These are phyloP conservation scores for Coemansia biformis DNA, from an alignment of 192 early-diverging fungal genomes.

Conservation along the genomic window DNA sequence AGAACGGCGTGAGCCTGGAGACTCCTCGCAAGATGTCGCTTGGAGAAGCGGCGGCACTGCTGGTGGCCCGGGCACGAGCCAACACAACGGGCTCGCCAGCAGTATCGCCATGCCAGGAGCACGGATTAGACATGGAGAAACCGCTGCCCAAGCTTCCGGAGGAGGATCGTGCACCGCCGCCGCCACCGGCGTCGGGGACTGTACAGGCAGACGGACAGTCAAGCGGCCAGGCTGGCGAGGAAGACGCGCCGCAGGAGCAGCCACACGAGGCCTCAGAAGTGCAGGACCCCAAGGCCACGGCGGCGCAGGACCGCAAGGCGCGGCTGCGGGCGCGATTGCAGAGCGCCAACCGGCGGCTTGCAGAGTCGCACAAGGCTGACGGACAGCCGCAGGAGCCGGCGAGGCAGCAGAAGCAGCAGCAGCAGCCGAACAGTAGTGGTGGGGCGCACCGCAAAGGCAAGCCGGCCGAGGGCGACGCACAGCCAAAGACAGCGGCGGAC, in stretches of 20 bases:
- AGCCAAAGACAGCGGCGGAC: too few relatives aligned
- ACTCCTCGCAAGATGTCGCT: too few relatives aligned
- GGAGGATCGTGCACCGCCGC: background rate
- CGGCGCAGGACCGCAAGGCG: slow-evolving; percentile 23
- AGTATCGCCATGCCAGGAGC: background rate
- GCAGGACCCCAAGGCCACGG: background rate
- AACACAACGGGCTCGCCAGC: background rate
- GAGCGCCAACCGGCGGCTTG: slow-evolving; percentile 26
- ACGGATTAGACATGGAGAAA: slow-evolving; percentile 15
- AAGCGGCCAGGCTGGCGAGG: too few relatives aligned
- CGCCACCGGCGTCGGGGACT: background rate
- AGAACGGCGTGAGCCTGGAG: too few relatives aligned
- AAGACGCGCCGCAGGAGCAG: background rate
- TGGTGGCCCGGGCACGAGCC: background rate
- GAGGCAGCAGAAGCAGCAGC: slow-evolving; percentile 6
- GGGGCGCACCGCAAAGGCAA: background rate
- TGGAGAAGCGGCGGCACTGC: too few relatives aligned
- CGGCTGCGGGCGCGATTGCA: slow-evolving; percentile 31
- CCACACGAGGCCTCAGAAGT: background rate
- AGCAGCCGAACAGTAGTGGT: background rate
- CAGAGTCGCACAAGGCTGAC: slow-evolving; percentile 19
- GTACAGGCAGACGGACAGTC: too few relatives aligned
- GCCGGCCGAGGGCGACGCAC: background rate
- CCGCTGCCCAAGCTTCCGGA: slow-evolving; percentile 19
- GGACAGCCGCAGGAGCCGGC: background rate